These are phyloP conservation scores for Cryphonectria naterciae DNA, from an alignment of 2,329 filamentous ascomycete genomes.

Conservation along the genomic window DNA sequence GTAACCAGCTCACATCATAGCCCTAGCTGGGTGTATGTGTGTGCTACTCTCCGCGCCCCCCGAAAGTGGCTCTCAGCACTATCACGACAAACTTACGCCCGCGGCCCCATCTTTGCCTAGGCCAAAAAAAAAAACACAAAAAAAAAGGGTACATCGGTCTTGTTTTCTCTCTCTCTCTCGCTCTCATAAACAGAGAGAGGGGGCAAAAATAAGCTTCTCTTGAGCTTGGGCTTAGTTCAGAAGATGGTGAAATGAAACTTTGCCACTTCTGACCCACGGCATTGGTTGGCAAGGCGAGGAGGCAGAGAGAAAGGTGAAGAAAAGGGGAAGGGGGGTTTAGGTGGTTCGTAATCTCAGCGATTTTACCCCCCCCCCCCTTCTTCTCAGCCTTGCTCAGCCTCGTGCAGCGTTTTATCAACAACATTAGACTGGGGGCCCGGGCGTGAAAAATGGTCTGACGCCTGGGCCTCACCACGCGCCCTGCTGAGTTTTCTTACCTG, in stretches of 20 bases:
- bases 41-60: constrained; percentile 7
- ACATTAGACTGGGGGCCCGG: not conserved
- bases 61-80: not conserved
- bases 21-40: not conserved
- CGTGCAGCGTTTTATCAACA: constrained; percentile 5
- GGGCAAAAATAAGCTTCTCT: too few relatives aligned
- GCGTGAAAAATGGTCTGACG: not conserved
- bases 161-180: too few relatives aligned
- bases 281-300: not conserved
- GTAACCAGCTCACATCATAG: not conserved
- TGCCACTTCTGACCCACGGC: not conserved
- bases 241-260: not conserved
- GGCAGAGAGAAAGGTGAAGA: not conserved
- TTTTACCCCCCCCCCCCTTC: not conserved
- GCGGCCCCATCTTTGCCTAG: not conserved
- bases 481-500: not conserved
- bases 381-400: constrained; percentile 11
- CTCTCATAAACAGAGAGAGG: not conserved
- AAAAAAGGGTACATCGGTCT: not conserved
- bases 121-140: not conserved
- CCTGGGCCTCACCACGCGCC: not conserved
- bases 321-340: not conserved
- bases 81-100: not conserved
- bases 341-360: not conserved
- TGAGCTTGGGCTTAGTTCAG: too few relatives aligned